These are phyloP conservation scores for Grosmannia huntii DNA, from an alignment of 2,329 filamentous ascomycete species.

Conservation along the genomic window DNA sequence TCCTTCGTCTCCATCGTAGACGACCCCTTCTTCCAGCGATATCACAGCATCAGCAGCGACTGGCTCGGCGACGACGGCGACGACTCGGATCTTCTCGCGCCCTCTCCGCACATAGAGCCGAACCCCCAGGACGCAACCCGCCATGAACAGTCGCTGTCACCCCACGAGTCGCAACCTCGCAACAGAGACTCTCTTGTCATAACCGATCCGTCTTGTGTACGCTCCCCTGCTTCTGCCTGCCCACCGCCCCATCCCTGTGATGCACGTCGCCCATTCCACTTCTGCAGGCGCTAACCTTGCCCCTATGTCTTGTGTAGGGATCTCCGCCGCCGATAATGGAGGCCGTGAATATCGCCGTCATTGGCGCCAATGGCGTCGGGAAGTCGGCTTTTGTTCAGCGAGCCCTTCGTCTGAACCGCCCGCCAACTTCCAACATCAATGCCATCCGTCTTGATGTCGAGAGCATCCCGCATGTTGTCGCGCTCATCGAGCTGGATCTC, in stretches of 20 bases:
- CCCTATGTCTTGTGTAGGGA: neutral
- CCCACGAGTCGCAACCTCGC: constrained; percentile 29
- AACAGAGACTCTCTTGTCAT: constrained; percentile 30
- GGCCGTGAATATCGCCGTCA: constrained; percentile 51
- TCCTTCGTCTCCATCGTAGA: constrained; percentile 41
- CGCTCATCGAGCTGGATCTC: constrained; percentile 52
- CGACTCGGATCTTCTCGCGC: constrained; percentile 7
- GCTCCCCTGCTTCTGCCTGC: neutral
- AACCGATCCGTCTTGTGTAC: neutral
- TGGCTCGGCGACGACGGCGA: constrained; percentile 15
- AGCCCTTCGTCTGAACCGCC: constrained; percentile 40
- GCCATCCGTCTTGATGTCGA: constrained; percentile 47
- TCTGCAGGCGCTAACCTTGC: neutral
- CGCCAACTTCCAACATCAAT: constrained; percentile 40
- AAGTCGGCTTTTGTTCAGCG: constrained; percentile 58
- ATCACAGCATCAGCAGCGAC: constrained; percentile 22
- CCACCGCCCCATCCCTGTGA: neutral
- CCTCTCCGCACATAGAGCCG: constrained; percentile 12
- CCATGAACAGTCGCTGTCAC: constrained; percentile 26
- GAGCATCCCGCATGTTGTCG: constrained; percentile 43
- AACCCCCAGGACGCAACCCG: constrained; percentile 18
- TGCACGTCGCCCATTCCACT: neutral
- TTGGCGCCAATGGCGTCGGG: constrained; percentile 53
- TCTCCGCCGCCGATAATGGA: constrained; percentile 31
- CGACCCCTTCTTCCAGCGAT: constrained; percentile 41